Base-by-base conservation (phyloP, 495 filamentous ascomycete genomes). In the Neurospora sp. region DNA sequence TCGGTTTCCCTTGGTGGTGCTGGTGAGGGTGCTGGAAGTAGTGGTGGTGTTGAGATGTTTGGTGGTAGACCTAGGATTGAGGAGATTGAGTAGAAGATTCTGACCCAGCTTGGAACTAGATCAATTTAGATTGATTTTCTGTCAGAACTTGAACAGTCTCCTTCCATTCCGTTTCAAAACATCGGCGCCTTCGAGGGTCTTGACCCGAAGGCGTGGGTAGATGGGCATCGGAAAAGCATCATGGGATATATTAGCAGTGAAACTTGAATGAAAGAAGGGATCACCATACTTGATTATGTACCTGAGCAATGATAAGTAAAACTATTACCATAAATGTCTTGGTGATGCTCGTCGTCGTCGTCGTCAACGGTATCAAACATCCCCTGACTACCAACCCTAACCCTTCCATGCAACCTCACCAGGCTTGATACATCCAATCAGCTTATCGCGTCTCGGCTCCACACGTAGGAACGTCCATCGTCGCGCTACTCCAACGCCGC, bases 31-130 rank as follows among this genome's bases (percentile, higher is more conserved):
- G 62, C 59, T 42, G 7, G 71, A 39, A 46, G 54, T 0, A 66
- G 37, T 69, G 42, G 69, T 16, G 74, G 42, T 69, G 46, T 66
- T 38, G 46, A 18, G 27, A 69, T 11, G 7, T n/a, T 11, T 2
- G 54, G 54, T 31, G 72, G 69, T n/a, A 76, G 74, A 70, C 82
- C 84, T n/a, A 80, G 72, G 74, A 86, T 86, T 70, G 85, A 86
- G 71, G 85, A 86, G 78, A 77, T 86, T 48, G 83, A 86, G 73
- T 86, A 66, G 16, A 66, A 66, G 27, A 16, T 66, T 1, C 14
- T 66, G 12, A 31, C 0, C 54, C 20, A 27, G 11, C 1, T 6
- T 27, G 10, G 10, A 11, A 54, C 10, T 10, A 23, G 7, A 54
- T 11, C 8, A 23, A n/a, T 23, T n/a, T n/a, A n/a, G n/a, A 27